phyloP scores from a whole-genome alignment of 768 basidiomycete genomes.

The Chalciporus sphaerocephalus region DNA sequence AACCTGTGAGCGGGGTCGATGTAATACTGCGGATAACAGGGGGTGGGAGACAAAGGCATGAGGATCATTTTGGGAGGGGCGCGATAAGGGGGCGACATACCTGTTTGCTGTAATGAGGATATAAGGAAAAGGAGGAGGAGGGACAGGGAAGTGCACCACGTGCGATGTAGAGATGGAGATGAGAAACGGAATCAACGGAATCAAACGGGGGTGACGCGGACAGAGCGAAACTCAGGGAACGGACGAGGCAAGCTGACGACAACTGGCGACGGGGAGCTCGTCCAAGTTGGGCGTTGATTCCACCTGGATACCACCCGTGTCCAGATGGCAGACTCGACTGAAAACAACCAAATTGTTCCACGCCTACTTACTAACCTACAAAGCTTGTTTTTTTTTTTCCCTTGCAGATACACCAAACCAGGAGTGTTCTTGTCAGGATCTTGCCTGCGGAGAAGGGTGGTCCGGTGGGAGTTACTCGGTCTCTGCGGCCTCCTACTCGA shows the following conservation, averaged over 20 bases:
- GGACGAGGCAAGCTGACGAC: conserved; percentile 1
- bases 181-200: conserved; percentile 5
- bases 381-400: conserved; percentile 1
- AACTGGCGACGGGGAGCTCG: not conserved
- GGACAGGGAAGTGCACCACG: conserved; percentile 5
- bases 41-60: conserved; percentile 18
- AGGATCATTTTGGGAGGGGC: conserved; percentile 9
- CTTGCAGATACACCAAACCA: too few relatives aligned
- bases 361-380: conserved; percentile 8
- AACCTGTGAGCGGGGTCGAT: conserved; percentile 31
- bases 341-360: conserved; percentile 4
- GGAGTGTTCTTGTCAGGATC: too few relatives aligned
- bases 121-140: conserved; percentile 5
- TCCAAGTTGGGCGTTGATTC: not conserved
- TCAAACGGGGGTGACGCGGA: conserved; percentile 8
- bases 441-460: too few relatives aligned
- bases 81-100: conserved; percentile 7
- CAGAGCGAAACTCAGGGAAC: conserved; percentile 4
- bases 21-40: conserved; percentile 22
- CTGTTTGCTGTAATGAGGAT: conserved; percentile 4
- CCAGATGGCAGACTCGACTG: not conserved
- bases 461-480: too few relatives aligned
- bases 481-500: not conserved
- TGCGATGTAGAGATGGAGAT: conserved; percentile 4
- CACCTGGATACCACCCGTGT: not conserved